Evolutionary conservation across 1,284 basidiomycete species (phyloP).

Genomic region (Clitocybe nebularis): DNA sequence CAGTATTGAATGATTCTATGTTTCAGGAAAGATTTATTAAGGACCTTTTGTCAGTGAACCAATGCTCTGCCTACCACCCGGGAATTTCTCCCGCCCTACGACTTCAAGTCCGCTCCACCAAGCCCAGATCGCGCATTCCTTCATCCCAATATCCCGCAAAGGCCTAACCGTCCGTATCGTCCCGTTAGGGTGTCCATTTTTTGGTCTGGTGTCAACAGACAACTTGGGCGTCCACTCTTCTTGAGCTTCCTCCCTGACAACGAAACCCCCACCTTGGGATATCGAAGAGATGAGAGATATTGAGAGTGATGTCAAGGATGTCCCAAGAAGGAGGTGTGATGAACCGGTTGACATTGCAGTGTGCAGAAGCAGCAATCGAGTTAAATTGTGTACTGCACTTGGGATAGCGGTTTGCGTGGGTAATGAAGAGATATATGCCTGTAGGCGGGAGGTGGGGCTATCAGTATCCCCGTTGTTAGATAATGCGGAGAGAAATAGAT

Average conservation of each 20-base stretch:
- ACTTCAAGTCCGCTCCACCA: conserved; percentile 63
- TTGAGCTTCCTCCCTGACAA: conserved; percentile 67
- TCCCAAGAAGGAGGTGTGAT: conserved; percentile 79
- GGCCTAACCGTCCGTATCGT: conserved; percentile 64
- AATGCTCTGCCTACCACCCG: conserved; percentile 58
- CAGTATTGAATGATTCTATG: neutral
- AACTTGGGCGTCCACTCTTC: conserved; percentile 52
- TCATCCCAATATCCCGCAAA: conserved; percentile 73
- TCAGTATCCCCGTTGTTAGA: conserved; percentile 1
- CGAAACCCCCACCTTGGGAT: conserved; percentile 77
- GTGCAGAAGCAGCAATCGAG: conserved; percentile 67
- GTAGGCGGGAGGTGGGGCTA: conserved; percentile 48
- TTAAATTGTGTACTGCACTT: conserved; percentile 59
- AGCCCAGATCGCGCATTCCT: conserved; percentile 77
- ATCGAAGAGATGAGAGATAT: conserved; percentile 74
- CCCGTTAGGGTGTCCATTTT: conserved; percentile 14
- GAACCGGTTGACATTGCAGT: conserved; percentile 55
- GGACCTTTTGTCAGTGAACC: conserved; percentile 71
- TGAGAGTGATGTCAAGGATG: conserved; percentile 77
- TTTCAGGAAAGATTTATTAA: conserved; percentile 1
- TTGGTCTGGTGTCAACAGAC: conserved; percentile 1
- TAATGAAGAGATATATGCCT: conserved; percentile 60
- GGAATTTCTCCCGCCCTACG: conserved; percentile 46
- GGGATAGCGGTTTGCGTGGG: conserved; percentile 76
- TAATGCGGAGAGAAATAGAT: conserved; percentile 23